A percentile compares a stretch with the other conserved stretches of the same genome.
These are phyloP conservation scores for Bothriochloa decipiens DNA, from an alignment of 176 grass and related monocot genomes.

Conservation along the genomic window DNA sequence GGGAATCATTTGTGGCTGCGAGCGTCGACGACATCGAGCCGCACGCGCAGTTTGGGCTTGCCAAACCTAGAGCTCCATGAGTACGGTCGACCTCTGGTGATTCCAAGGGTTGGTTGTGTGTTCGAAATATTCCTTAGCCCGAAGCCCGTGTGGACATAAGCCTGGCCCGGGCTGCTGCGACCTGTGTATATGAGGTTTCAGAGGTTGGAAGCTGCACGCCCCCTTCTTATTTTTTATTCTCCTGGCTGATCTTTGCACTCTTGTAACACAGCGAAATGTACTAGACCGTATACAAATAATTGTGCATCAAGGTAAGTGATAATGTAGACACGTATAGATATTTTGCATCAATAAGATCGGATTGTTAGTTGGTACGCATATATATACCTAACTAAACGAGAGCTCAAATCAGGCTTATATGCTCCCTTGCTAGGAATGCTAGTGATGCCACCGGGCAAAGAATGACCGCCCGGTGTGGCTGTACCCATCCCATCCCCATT, in stretches of 20 bases:
- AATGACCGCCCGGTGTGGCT: no score
- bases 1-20: not conserved
- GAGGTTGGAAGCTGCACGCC: not conserved
- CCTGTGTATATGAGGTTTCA: not conserved
- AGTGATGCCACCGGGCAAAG: no score
- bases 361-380: no score
- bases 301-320: no score
- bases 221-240: not conserved
- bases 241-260: not conserved
- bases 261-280: not conserved
- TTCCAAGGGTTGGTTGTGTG: not conserved
- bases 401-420: no score
- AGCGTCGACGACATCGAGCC: not conserved
- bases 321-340: no score
- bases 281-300: no score
- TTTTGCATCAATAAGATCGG: no score
- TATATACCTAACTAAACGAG: no score
- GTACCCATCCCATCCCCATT: no score
- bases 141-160: not conserved
- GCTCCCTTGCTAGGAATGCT: no score
- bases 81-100: not conserved
- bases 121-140: not conserved
- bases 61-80: conserved; percentile 17
- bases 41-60: not conserved
- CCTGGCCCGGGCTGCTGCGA: not conserved